Conservation (phyloP, 768 basidiomycete genomes). For the Lentinula sp. region DNA sequence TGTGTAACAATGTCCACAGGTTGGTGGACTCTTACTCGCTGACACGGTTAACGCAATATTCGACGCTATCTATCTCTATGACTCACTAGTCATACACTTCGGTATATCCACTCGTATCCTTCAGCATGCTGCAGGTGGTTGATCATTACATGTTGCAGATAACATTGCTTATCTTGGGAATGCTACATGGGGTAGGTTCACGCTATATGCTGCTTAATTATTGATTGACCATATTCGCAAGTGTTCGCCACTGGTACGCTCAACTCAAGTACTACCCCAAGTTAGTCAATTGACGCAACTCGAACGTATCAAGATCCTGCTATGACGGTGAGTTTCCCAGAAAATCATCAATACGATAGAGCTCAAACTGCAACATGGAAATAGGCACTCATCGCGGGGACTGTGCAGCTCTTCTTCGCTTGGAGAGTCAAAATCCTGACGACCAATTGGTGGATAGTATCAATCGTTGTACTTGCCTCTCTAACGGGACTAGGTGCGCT, state of each 20-base stretch:
- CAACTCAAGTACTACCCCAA: background rate
- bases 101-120: slow-evolving; percentile 20
- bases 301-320: slow-evolving; percentile 26
- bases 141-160: slow-evolving; percentile 13
- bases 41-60: slow-evolving; percentile 44
- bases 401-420: slow-evolving; percentile 44
- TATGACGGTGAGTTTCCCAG: slow-evolving; percentile 28
- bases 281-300: too few species aligned
- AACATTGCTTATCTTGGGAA: slow-evolving; percentile 18
- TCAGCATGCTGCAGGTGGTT: too few species aligned
- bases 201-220: background rate
- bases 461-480: slow-evolving; percentile 18
- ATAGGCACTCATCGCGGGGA: slow-evolving; percentile 36
- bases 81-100: slow-evolving; percentile 39
- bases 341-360: background rate
- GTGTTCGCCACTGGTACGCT: slow-evolving; percentile 34
- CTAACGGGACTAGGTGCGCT: slow-evolving; percentile 21
- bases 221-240: slow-evolving; percentile 9
- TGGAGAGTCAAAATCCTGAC: slow-evolving; percentile 33
- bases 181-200: slow-evolving; percentile 21
- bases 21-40: slow-evolving; percentile 34
- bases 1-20: slow-evolving; percentile 19
- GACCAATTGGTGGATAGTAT: slow-evolving; percentile 18
- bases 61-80: slow-evolving; percentile 38
- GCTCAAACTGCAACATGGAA: background rate